A percentile compares a stretch with the other conserved stretches of the same genome.
These are phyloP conservation scores for Apiospora marii DNA, from an alignment of 2,329 filamentous ascomycete genomes.

Conservation along the genomic window DNA sequence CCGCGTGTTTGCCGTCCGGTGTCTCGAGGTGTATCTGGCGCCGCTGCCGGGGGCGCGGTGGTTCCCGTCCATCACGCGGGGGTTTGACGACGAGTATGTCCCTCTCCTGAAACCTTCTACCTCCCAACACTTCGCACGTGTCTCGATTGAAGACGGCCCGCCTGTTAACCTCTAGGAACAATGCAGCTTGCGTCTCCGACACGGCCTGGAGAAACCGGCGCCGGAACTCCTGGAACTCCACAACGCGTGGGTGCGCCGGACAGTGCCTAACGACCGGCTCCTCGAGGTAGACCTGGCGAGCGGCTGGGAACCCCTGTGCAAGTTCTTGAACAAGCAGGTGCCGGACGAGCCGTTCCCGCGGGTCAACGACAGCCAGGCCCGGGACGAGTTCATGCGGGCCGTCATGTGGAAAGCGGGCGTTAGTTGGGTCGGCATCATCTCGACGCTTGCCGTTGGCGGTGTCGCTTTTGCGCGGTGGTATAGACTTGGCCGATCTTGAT, in stretches of 20 bases:
- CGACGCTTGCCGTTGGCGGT: not conserved
- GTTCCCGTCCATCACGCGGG: slow-evolving; percentile 1
- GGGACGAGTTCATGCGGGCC: slow-evolving; percentile 9
- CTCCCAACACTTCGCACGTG: too few relatives aligned
- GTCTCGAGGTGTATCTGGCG: not conserved
- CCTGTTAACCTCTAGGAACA: not conserved
- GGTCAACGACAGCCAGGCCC: slow-evolving; percentile 38
- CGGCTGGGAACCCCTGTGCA: slow-evolving; percentile 41
- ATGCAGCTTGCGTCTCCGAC: not conserved
- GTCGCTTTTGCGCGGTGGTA: not conserved
- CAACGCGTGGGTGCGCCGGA: slow-evolving; percentile 24
- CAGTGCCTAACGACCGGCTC: slow-evolving; percentile 25
- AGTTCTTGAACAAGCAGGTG: slow-evolving; percentile 39
- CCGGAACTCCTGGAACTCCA: slow-evolving; percentile 19
- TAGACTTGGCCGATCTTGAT: not conserved
- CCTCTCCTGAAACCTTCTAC: too few relatives aligned
- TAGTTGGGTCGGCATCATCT: not conserved
- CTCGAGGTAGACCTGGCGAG: slow-evolving; percentile 38
- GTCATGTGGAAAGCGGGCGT: not conserved
- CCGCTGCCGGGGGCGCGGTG: slow-evolving; percentile 8
- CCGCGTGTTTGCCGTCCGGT: not conserved
- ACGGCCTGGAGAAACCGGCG: not conserved
- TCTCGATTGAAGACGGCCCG: not conserved
- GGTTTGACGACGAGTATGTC: not conserved
- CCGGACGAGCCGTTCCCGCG: slow-evolving; percentile 41